Evolutionary conservation across 768 basidiomycete species (phyloP).

Genomic region (Lentinula detonsa): DNA sequence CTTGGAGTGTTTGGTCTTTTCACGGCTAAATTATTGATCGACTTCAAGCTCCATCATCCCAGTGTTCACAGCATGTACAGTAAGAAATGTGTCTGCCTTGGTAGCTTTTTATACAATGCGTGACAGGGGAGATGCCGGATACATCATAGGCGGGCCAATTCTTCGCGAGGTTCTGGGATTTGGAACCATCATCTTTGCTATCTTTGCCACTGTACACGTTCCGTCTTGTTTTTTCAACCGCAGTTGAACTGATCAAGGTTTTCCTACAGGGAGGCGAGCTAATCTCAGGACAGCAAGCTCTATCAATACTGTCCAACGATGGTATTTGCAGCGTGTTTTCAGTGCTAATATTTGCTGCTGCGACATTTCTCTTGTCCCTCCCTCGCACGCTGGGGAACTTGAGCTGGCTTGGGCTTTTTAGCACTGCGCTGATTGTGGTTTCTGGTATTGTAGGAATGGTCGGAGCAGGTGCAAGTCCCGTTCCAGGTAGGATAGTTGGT

Average conservation of each 20-base stretch:
- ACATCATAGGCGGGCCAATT: slow-evolving; percentile 40
- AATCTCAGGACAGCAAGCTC: slow-evolving; percentile 46
- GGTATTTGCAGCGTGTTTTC: slow-evolving; percentile 41
- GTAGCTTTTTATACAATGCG: background rate
- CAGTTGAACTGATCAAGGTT: background rate
- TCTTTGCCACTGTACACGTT: slow-evolving; percentile 33
- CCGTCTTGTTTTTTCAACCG: slow-evolving; percentile 8
- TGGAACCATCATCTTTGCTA: slow-evolving; percentile 47
- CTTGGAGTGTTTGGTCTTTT: slow-evolving; percentile 44
- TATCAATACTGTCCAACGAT: slow-evolving; percentile 41
- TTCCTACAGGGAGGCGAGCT: slow-evolving; percentile 36
- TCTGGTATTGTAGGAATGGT: slow-evolving; percentile 45
- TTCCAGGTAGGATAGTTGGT: slow-evolving; percentile 30
- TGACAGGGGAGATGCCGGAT: slow-evolving; percentile 43
- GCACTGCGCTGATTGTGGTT: slow-evolving; percentile 34
- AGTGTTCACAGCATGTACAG: slow-evolving; percentile 52
- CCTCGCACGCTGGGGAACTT: slow-evolving; percentile 42
- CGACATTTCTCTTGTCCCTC: slow-evolving; percentile 34
- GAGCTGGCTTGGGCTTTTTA: slow-evolving; percentile 41
- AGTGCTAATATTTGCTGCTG: slow-evolving; percentile 38
- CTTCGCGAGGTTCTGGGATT: slow-evolving; percentile 36
- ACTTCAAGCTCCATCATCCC: slow-evolving; percentile 53
- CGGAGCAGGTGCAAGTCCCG: slow-evolving; percentile 41
- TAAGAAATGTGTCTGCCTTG: background rate
- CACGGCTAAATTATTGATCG: slow-evolving; percentile 46